These are phyloP conservation scores for Hymenoscyphus fructigenus DNA, from an alignment of 2,329 filamentous ascomycete genomes.

Conservation along the genomic window DNA sequence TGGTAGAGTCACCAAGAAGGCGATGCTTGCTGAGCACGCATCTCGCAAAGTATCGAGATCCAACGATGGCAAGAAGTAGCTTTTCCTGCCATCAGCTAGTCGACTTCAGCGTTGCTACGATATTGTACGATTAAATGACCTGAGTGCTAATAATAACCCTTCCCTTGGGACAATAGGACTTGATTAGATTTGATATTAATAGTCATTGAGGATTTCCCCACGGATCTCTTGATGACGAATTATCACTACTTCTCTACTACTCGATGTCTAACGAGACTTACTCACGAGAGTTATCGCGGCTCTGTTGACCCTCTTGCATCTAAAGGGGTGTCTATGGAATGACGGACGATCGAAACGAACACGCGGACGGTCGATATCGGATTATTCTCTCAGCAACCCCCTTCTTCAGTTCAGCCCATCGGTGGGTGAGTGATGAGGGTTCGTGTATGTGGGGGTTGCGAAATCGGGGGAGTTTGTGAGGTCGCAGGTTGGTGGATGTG, in stretches of 20 bases:
- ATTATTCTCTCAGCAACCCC: background rate
- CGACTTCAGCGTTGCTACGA: slow-evolving; percentile 8
- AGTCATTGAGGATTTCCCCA: background rate
- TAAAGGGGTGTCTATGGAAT: background rate
- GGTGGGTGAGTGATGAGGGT: background rate
- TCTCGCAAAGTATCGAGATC: slow-evolving; percentile 15
- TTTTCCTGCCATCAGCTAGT: background rate
- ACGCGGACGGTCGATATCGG: background rate
- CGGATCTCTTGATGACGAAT: background rate
- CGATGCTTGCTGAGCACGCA: slow-evolving; percentile 29
- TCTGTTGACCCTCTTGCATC: background rate
- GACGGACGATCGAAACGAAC: background rate
- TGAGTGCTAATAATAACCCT: slow-evolving; percentile 30
- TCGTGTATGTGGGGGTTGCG: background rate
- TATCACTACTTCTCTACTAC: slow-evolving; percentile 3
- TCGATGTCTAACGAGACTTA: slow-evolving; percentile 5
- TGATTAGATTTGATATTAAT: slow-evolving; percentile 25
- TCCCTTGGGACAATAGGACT: slow-evolving; percentile 30
- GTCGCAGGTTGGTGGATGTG: background rate
- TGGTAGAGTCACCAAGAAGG: slow-evolving; percentile 28
- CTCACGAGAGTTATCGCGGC: slow-evolving; percentile 2
- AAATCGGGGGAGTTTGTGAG: background rate
- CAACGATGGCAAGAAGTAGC: slow-evolving; percentile 22
- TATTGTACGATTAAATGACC: slow-evolving; percentile 14
- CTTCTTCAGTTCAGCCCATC: background rate